Evolutionary conservation across 176 grass and related monocot genomes (phyloP).

Genomic region (Eleusine coracana): DNA sequence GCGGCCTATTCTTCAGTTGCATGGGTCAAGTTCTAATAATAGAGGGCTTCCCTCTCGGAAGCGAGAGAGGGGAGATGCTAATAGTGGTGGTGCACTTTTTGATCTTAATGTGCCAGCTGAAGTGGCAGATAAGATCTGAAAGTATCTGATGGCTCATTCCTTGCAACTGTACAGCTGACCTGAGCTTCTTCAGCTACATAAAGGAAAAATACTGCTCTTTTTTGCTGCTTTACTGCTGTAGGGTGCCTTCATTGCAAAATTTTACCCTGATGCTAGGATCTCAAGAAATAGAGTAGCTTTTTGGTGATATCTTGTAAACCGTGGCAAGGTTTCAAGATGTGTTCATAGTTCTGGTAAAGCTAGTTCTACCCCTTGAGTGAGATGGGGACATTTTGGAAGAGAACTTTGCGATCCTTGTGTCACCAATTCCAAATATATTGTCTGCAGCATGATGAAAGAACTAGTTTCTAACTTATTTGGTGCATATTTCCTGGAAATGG

Average conservation of each 20-base stretch:
- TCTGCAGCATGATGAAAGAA: constrained; percentile 22
- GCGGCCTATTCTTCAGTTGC: constrained; percentile 49
- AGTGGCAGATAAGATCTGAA: constrained; percentile 62
- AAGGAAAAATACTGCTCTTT: constrained; percentile 52
- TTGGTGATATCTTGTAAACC: constrained; percentile 43
- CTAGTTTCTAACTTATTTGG: not conserved
- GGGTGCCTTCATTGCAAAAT: constrained; percentile 21
- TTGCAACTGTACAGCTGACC: constrained; percentile 67
- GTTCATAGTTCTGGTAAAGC: constrained; percentile 53
- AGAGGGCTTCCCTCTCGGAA: constrained; percentile 61
- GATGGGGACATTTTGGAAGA: constrained; percentile 40
- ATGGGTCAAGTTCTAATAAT: constrained; percentile 75
- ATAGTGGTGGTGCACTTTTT: constrained; percentile 57
- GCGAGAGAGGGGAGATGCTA: constrained; percentile 56
- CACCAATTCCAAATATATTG: constrained; percentile 24
- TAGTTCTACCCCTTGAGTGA: constrained; percentile 34
- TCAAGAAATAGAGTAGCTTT: constrained; percentile 54
- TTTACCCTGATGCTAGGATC: constrained; percentile 34
- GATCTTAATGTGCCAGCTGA: constrained; percentile 88
- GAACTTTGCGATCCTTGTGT: constrained; percentile 12
- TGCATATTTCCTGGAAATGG: not conserved
- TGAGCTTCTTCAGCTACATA: constrained; percentile 53
- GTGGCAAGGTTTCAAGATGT: constrained; percentile 28
- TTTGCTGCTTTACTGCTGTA: constrained; percentile 36
- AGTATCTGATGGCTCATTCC: constrained; percentile 33